Percentiles rank a stretch among this genome's conserved stretches.
Evolutionary conservation across 1,284 basidiomycete genomes (phyloP).

Genomic region (Porogramme epimiltina): DNA sequence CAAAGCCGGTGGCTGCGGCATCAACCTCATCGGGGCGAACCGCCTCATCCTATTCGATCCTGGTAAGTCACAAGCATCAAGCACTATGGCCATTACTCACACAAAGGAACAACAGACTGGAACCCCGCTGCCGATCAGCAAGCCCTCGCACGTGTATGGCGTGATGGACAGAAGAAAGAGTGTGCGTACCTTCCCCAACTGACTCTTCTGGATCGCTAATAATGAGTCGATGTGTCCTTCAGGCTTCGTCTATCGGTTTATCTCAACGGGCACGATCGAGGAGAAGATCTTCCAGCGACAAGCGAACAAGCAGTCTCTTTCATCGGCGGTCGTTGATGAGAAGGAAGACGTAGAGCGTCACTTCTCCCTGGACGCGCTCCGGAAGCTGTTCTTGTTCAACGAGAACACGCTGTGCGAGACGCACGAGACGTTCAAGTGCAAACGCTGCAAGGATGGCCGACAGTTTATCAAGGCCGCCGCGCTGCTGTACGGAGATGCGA

Average conservation of each 20-base stretch:
- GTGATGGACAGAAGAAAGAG: slow-evolving; percentile 99
- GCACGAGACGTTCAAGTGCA: slow-evolving; percentile 98
- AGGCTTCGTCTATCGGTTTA: slow-evolving; percentile 99
- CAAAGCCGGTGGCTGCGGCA: slow-evolving; percentile 97
- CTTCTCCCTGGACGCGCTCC: slow-evolving; percentile 89
- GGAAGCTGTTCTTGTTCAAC: slow-evolving; percentile 93
- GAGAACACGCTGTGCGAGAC: slow-evolving; percentile 90
- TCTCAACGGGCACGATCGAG: slow-evolving; percentile 97
- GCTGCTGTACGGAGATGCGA: slow-evolving; percentile 94
- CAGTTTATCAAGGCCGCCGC: slow-evolving; percentile 86
- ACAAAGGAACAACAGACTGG: slow-evolving; percentile 69
- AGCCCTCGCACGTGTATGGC: slow-evolving; percentile 97
- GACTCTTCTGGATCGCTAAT: neutral
- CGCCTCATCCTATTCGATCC: slow-evolving; percentile 96
- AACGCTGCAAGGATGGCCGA: slow-evolving; percentile 87
- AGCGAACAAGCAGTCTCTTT: slow-evolving; percentile 95
- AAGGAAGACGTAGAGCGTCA: slow-evolving; percentile 96
- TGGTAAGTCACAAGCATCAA: slow-evolving; percentile 46
- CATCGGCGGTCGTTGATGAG: slow-evolving; percentile 96
- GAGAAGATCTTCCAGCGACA: slow-evolving; percentile 98
- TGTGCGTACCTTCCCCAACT: slow-evolving; percentile 51
- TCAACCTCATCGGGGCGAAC: slow-evolving; percentile 98
- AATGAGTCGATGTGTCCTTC: neutral
- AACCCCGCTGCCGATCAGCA: slow-evolving; percentile 99
- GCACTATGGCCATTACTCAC: neutral